phyloP scores from a whole-genome alignment of 225 moss, liverwort and hornwort species.

The Neckera pumila region DNA sequence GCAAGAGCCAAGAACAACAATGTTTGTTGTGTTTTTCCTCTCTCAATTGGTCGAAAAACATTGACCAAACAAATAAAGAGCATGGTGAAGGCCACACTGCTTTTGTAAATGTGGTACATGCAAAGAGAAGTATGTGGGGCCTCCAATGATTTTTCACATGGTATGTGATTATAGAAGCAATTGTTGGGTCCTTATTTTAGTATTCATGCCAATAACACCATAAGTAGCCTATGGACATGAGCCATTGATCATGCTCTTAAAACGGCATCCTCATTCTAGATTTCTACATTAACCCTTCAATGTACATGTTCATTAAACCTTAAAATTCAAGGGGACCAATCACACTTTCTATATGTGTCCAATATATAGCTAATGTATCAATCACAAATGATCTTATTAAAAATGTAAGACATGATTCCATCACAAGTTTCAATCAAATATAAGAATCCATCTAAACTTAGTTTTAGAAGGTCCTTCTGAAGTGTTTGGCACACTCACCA shows the following conservation, averaged over 20 bases:
- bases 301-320: background rate
- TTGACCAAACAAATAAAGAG: background rate
- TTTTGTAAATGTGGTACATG: accelerated
- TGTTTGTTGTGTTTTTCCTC: background rate
- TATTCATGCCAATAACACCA: accelerated
- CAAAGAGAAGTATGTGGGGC: accelerated
- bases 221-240: accelerated
- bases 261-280: accelerated
- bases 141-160: background rate
- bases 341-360: accelerated
- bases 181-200: no score
- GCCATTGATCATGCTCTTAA: background rate
- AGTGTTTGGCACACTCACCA: background rate
- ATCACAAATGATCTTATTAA: background rate
- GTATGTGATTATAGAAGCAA: accelerated
- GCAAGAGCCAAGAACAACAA: accelerated
- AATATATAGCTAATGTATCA: accelerated
- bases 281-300: background rate
- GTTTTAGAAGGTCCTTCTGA: background rate
- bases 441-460: no score
- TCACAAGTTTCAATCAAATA: background rate
- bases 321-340: background rate
- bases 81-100: background rate
- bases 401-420: background rate
- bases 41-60: accelerated